A percentile compares a stretch with the other conserved stretches of the same genome.
These are phyloP conservation scores for Macadamia integrifolia DNA, from an alignment of 164 flowering plant genomes.

Conservation along the genomic window DNA sequence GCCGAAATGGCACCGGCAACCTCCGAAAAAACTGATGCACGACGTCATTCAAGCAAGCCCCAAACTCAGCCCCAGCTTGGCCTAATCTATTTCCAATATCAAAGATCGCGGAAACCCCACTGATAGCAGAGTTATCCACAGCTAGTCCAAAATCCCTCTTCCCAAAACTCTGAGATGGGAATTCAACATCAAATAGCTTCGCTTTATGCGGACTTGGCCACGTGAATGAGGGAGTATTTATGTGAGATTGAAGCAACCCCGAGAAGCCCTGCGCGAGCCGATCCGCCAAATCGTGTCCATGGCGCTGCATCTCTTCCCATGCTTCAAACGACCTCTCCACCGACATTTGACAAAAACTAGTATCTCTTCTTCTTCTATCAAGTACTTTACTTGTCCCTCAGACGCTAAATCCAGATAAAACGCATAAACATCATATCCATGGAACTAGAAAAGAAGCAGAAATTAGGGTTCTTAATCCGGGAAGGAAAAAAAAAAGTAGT, in stretches of 20 bases:
- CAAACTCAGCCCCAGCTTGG: constrained; percentile 85
- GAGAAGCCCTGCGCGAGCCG: constrained; percentile 75
- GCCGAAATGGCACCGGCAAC: constrained; percentile 61
- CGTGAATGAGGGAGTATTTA: constrained; percentile 53
- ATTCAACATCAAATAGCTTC: constrained; percentile 58
- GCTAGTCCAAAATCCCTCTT: constrained; percentile 36
- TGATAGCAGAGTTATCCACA: constrained; percentile 32
- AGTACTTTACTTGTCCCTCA: not conserved
- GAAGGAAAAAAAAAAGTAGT: not conserved
- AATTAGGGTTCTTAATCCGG: not conserved
- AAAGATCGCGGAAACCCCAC: constrained; percentile 73
- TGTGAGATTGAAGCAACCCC: constrained; percentile 67
- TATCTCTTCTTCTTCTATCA: not conserved
- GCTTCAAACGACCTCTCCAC: constrained; percentile 88
- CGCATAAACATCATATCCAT: too few relatives aligned
- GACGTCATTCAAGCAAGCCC: constrained; percentile 68
- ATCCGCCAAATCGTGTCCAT: constrained; percentile 89
- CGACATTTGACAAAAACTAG: constrained; percentile 35
- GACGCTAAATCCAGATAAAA: too few relatives aligned
- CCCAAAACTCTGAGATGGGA: constrained; percentile 37
- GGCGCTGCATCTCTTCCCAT: constrained; percentile 97
- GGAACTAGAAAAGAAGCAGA: too few relatives aligned
- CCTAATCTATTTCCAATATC: constrained; percentile 85
- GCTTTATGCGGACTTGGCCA: constrained; percentile 65
- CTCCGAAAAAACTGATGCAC: constrained; percentile 72